Evolutionary conservation across 2,329 filamentous ascomycete species (phyloP), one percentile per base, ranked within the genome.

Genomic region (Endothia cerciana): DNA sequence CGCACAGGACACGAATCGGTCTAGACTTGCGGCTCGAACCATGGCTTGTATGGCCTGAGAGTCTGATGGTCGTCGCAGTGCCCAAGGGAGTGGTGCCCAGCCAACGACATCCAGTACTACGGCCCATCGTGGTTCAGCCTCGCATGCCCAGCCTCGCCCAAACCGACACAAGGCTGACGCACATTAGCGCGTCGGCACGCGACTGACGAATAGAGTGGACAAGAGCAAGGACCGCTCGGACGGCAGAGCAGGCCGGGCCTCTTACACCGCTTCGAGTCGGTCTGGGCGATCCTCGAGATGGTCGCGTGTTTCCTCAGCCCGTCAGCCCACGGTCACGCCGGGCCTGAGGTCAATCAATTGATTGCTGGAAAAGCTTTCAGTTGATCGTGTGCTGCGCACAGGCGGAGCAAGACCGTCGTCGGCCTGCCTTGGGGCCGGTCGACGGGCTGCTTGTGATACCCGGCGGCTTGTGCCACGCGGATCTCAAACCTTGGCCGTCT

Each of bases 101-200:
- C 51, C 51, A 55, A 36, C 36, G 30, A 55, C 15, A 51, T 28
- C 47, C 47, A 7, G 47, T 17, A 30, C 11, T 7, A n/a, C 4
- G 13, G 13, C 25, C 13, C 22, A 17, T 51, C 11, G 15, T 33
- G 36, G 22, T 28, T 59, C 57, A 45, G 57, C 38, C 57, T 59
- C 38, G 57, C 57, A 15, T 1, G 36, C 7, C 33, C 55, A 58
- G 55, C 55, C 55, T 58, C 38, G 22, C 22, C 55, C 10, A 10
- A 22, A 25, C 28, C 55, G 3, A 41, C n/a, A 40, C 55, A 17
- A 58, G 55, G 55, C 55, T 58, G 55, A 41, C 33, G 6, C n/a
- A 33, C 22, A 13, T n/a, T 15, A 57, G 2, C 36, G 55, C 11
- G 40, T 41, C 22, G 33, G n/a, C 22, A 41, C 13, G n/a, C 3